phyloP scores from a whole-genome alignment of 306 rosid genomes.

The Heteromeles arbutifolia region DNA sequence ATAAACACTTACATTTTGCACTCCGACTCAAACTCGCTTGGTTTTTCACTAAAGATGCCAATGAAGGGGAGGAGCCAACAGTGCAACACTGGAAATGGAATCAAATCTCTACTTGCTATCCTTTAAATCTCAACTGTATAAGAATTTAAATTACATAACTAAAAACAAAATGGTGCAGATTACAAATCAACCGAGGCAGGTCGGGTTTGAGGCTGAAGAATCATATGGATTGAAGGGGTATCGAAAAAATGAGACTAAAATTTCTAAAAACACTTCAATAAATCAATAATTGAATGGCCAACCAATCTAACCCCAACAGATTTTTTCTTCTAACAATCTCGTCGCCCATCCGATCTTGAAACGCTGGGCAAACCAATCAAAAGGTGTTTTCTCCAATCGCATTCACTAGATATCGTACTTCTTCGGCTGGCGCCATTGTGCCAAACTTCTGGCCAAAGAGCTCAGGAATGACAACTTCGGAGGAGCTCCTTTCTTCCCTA shows the following conservation, averaged over 20 bases:
- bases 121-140: constrained; percentile 16
- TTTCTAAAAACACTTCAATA: constrained; percentile 33
- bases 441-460: constrained; percentile 53
- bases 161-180: constrained; percentile 4
- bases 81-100: neutral
- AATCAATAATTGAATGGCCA: constrained; percentile 39
- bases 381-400: constrained; percentile 9
- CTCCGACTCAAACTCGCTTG: too few relatives aligned
- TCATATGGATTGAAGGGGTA: constrained; percentile 38
- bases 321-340: constrained; percentile 23
- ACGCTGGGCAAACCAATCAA: constrained; percentile 19
- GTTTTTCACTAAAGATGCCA: neutral
- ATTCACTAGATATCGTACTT: constrained; percentile 55
- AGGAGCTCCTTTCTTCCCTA: constrained; percentile 72
- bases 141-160: constrained; percentile 20
- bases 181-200: constrained; percentile 34
- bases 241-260: constrained; percentile 23
- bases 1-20: too few relatives aligned
- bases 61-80: neutral
- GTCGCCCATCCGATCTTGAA: constrained; percentile 19
- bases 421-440: constrained; percentile 68
- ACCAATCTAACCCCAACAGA: constrained; percentile 29
- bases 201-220: constrained; percentile 40
- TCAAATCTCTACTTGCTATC: constrained; percentile 3
- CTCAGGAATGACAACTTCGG: constrained; percentile 52